Conservation (phyloP, 176 grass and related monocot species). For the Calamus simplicifolius region DNA sequence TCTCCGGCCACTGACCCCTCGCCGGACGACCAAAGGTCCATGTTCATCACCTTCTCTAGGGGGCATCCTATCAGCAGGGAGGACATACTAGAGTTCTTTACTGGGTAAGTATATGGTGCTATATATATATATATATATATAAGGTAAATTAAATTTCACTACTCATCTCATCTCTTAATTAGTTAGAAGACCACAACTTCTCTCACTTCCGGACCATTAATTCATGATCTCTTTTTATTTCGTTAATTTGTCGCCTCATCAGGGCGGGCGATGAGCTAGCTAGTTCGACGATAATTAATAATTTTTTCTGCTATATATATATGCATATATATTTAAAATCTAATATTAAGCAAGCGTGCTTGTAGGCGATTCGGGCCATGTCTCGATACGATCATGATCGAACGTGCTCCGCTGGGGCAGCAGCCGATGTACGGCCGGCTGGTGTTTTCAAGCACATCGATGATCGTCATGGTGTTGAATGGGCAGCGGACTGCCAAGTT, state of each 20-base stretch:
- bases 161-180: no score
- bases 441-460: conserved; percentile 35
- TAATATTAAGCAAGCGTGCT: background rate
- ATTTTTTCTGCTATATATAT: background rate
- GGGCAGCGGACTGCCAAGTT: conserved; percentile 48
- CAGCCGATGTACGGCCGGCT: conserved; percentile 46
- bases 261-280: no score
- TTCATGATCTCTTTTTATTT: no score
- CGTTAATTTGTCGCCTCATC: no score
- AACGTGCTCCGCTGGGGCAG: conserved; percentile 32
- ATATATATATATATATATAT: background rate
- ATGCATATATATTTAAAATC: background rate
- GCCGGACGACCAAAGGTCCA: conserved; percentile 51
- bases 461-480: conserved; percentile 41
- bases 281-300: no score
- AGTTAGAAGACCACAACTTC: no score
- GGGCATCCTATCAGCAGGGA: conserved; percentile 52
- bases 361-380: conserved; percentile 52
- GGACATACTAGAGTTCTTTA: conserved; percentile 48
- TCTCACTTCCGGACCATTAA: no score
- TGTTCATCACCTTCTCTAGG: conserved; percentile 67
- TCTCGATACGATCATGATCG: conserved; percentile 42
- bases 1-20: conserved; percentile 6
- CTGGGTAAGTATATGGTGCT: conserved; percentile 26
- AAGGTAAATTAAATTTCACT: no score